These are phyloP conservation scores for Auxenochlorella pyrenoidosa DNA, from an alignment of 139 green algal genomes.

Conservation along the genomic window DNA sequence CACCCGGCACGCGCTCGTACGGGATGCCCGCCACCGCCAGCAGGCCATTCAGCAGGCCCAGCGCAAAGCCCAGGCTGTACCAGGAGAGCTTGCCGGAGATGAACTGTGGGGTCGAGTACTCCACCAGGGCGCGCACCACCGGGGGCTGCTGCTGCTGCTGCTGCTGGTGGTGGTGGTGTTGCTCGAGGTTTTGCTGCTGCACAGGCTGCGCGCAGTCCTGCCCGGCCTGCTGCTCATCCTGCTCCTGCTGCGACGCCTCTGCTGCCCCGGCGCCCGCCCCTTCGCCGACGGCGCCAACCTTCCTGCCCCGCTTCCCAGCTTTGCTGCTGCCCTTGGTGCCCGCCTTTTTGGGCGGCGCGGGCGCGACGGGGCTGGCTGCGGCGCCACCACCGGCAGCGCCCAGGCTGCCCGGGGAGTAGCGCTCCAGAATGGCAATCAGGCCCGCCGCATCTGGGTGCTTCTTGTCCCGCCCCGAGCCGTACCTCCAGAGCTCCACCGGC, in stretches of 20 bases:
- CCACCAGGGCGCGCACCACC: conserved; percentile 53
- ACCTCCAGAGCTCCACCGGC: conserved; percentile 52
- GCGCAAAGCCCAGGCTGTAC: conserved; percentile 55
- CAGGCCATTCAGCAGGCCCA: conserved; percentile 65
- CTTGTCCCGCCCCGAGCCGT: conserved; percentile 26
- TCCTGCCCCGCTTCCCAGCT: not conserved
- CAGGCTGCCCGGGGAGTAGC: conserved; percentile 1
- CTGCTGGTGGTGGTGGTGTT: not conserved
- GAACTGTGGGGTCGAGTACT: conserved; percentile 54
- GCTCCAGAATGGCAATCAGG: conserved; percentile 42
- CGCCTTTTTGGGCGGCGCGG: not conserved
- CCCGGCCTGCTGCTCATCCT: not conserved
- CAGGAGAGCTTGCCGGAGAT: conserved; percentile 66
- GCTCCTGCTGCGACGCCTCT: not conserved
- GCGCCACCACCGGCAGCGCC: not conserved
- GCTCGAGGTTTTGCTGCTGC: not conserved
- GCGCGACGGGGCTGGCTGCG: not conserved
- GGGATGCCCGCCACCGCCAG: conserved; percentile 60
- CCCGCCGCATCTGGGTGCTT: conserved; percentile 12
- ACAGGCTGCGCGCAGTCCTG: not conserved
- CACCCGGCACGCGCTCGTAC: conserved; percentile 23
- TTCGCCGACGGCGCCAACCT: not conserved
- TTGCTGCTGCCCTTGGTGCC: not conserved
- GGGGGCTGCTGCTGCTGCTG: not conserved
- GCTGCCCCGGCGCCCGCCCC: not conserved